phyloP scores from a whole-genome alignment of 2,329 filamentous ascomycete genomes.

The Moelleriella libera region DNA sequence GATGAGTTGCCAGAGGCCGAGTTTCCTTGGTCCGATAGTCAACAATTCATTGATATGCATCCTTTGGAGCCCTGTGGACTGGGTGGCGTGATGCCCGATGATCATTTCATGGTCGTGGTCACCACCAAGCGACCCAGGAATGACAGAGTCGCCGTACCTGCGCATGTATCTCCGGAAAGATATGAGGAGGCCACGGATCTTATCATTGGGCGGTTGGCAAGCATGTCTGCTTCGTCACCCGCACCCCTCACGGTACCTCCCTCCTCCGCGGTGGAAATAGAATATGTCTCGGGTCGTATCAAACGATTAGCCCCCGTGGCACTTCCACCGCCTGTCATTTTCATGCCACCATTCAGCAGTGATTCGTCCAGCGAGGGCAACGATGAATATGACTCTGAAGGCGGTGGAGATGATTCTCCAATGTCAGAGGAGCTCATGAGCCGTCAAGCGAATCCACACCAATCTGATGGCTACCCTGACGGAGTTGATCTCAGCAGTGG shows the following conservation, averaged over 20 bases:
- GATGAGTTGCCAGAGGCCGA: constrained; percentile 27
- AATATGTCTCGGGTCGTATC: constrained; percentile 29
- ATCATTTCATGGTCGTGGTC: constrained; percentile 46
- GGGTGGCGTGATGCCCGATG: constrained; percentile 45
- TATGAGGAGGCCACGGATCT: constrained; percentile 20
- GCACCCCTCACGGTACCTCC: constrained; percentile 1
- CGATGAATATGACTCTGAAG: constrained; percentile 12
- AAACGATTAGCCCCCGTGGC: constrained; percentile 30
- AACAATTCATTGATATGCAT: constrained; percentile 21
- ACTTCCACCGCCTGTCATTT: constrained; percentile 38
- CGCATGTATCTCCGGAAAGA: background rate
- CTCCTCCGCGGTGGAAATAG: constrained; percentile 20
- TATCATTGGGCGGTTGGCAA: constrained; percentile 26
- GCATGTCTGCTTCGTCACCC: constrained; percentile 26
- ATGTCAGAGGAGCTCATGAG: constrained; percentile 18
- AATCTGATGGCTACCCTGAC: constrained; percentile 26
- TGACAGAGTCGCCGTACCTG: no score
- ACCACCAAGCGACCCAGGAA: constrained; percentile 28
- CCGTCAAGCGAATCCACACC: constrained; percentile 19
- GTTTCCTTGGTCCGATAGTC: constrained; percentile 29
- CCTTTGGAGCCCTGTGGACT: constrained; percentile 43
- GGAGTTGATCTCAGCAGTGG: constrained; percentile 24
- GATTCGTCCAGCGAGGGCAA: constrained; percentile 21
- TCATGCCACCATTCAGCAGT: constrained; percentile 31
- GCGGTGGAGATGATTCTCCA: constrained; percentile 13